Conservation (phyloP, 2,329 filamentous ascomycete species). For the Beauveria bassiana region DNA sequence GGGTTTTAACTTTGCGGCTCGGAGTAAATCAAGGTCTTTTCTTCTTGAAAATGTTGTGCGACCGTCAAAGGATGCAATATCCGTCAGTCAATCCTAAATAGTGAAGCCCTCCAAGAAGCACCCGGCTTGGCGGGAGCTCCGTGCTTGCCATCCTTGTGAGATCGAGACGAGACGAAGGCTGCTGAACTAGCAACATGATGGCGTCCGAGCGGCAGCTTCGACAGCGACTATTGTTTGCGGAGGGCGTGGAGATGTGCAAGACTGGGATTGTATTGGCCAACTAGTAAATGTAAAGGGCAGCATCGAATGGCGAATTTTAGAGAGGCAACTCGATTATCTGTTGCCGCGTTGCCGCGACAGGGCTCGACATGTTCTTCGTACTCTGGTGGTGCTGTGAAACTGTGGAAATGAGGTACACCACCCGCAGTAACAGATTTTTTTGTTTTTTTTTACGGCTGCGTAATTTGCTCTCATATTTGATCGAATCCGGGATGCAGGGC, state of each 20-base stretch:
- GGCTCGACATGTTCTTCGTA: too few species aligned
- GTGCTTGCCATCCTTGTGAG: not conserved
- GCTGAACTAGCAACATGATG: not conserved
- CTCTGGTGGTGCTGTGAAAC: not conserved
- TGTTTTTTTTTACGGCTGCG: not conserved
- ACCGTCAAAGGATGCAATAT: not conserved
- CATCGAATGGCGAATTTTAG: too few species aligned
- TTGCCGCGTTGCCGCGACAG: too few species aligned
- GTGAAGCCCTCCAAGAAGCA: not conserved
- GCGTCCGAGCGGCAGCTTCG: conserved; percentile 1
- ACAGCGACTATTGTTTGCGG: conserved; percentile 4
- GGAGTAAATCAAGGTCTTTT: not conserved
- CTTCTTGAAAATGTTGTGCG: not conserved
- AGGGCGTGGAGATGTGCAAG: not conserved
- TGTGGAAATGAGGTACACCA: not conserved
- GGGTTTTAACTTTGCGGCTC: not conserved
- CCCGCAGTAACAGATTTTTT: not conserved
- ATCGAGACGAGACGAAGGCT: not conserved
- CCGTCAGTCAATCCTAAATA: not conserved
- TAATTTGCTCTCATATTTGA: not conserved
- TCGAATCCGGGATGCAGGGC: not conserved
- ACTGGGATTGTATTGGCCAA: not conserved
- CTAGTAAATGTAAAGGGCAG: not conserved
- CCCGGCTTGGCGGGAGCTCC: too few species aligned
- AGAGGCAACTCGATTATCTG: too few species aligned